Evolutionary conservation across 345 rosid genomes (phyloP).

Genomic region (Salix dunnii): DNA sequence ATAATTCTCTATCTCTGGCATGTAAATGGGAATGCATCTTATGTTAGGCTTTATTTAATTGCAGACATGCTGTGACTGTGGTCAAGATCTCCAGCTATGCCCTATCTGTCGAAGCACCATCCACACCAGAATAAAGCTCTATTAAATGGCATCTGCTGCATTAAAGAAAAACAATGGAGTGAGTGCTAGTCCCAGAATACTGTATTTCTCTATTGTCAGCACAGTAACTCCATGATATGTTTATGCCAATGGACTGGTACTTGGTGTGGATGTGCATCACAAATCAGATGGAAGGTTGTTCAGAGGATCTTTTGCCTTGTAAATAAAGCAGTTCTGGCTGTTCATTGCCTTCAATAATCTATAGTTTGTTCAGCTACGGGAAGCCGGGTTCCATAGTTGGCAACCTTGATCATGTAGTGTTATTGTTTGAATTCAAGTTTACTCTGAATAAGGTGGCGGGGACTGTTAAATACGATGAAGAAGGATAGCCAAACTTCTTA

Average conservation of each 20-base stretch:
- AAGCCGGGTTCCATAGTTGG: background rate
- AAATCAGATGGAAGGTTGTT: background rate
- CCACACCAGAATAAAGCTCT: slow-evolving; percentile 27
- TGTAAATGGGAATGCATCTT: background rate
- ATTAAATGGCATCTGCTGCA: background rate
- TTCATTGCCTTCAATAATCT: background rate
- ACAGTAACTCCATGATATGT: background rate
- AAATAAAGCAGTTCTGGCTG: background rate
- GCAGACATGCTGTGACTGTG: slow-evolving; percentile 37
- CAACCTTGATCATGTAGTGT: background rate
- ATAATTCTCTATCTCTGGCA: too few relatives aligned
- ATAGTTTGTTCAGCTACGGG: background rate
- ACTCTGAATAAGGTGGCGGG: background rate
- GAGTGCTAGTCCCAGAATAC: background rate
- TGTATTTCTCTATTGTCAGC: background rate
- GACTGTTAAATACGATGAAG: too few relatives aligned
- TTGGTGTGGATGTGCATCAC: background rate
- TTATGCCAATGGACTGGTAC: background rate
- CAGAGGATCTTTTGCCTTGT: background rate
- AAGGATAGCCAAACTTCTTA: too few relatives aligned
- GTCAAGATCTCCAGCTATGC: slow-evolving; percentile 26
- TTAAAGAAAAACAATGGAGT: background rate
- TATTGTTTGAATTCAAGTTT: background rate
- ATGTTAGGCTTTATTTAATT: background rate
- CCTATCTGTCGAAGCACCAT: slow-evolving; percentile 29